Conservation (phyloP, 2,329 filamentous ascomycete genomes). For the Raffaelea ambrosiae region DNA sequence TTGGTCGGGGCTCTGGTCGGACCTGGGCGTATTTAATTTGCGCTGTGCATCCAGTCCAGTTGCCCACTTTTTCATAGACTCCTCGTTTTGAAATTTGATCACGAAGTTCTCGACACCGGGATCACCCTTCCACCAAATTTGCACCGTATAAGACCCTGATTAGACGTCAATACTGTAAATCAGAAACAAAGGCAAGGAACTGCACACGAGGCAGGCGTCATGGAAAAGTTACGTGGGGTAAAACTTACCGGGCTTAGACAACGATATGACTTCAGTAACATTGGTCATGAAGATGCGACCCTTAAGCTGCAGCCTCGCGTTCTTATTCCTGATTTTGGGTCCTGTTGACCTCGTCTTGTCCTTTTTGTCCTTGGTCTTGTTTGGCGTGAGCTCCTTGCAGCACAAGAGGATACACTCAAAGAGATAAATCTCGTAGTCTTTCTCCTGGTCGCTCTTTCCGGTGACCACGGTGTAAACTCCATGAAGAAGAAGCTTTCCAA, state of each 20-base stretch:
- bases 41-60: conserved; percentile 69
- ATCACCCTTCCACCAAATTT: conserved; percentile 98
- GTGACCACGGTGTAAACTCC: conserved; percentile 90
- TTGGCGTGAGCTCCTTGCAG: conserved; percentile 87
- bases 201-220: background rate
- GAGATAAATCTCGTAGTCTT: conserved; percentile 97
- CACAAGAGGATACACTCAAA: conserved; percentile 94
- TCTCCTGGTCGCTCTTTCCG: conserved; percentile 79
- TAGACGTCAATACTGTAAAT: too few species aligned
- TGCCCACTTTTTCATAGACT: conserved; percentile 89
- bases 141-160: conserved; percentile 81
- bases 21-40: conserved; percentile 46
- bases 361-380: conserved; percentile 73
- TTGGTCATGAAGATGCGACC: conserved; percentile 99
- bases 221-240: background rate
- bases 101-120: conserved; percentile 93
- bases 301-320: conserved; percentile 84
- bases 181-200: too few species aligned
- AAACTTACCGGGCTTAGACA: conserved; percentile 75
- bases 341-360: conserved; percentile 49
- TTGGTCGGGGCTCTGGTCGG: conserved; percentile 37
- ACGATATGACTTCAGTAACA: conserved; percentile 85
- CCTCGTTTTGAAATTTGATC: conserved; percentile 87
- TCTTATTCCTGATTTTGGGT: conserved; percentile 54
- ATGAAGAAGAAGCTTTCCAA: conserved; percentile 79